Base-by-base conservation (phyloP, 2,329 filamentous ascomycete species). In the Didymella glomerata region DNA sequence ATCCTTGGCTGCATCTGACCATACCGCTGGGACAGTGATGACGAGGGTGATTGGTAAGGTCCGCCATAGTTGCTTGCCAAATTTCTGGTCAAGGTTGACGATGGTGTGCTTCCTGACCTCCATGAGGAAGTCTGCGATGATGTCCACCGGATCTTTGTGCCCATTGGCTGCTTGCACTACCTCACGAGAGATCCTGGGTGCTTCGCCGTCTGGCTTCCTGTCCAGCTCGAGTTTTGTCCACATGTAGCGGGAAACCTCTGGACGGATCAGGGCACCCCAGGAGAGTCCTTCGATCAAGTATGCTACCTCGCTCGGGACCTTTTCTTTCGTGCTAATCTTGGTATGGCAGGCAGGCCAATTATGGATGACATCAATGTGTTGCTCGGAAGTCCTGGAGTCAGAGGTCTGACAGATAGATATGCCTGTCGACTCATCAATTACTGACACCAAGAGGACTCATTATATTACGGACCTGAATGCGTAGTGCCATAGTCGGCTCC, bases 181-280 rank as follows among this genome's bases (percentile, higher is more conserved):
- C 28, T 30, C 28, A 2, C 10, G 28, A 30, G 7, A 11, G 10
- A 30, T 66, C 40, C 61, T 67, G 16, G 50, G 66, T 2, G 61
- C 62, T 41, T 68, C 65, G 0, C 68, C 69, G 1, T 13, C 20
- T 27, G 54, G 60, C 1, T 42, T 50, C 1, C 25, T 10, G 16
- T 77, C 71, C 0, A 76, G 61, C 11, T 68, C 53, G 0, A 77
- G 57, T 49, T 77, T 76, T 0, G 72, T 77, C 70, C 73, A 77
- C 53, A 74, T 68, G 36, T 75, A 64, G 2, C 36, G n/a, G 10
- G n/a, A 8, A 10, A 0, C 76, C 63, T 28, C 64, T 44, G 0
- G 68, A 53, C 47, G 75, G 40, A 38, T 38, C 36, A 20, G 8
- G 16, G n/a, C n/a, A 4, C 36, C 36, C 36, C 36, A 38, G 27